Conservation (phyloP, 306 rosid genomes). For the Hippophae gyantsensis region DNA sequence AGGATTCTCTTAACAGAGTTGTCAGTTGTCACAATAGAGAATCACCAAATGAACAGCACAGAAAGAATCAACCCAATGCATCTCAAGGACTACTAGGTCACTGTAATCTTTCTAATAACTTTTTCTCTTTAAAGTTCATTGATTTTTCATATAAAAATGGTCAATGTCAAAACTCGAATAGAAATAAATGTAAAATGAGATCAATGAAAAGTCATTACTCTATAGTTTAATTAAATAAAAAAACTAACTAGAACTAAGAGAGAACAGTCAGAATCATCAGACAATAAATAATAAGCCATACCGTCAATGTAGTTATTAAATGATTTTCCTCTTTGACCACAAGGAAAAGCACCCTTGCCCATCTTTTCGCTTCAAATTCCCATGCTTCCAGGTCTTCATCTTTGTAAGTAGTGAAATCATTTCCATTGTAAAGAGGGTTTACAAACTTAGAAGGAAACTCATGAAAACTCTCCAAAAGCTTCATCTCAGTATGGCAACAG, state of each 20-base stretch:
- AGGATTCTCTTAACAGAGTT: too few relatives aligned
- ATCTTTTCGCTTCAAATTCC: constrained; percentile 76
- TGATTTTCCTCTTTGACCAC: constrained; percentile 46
- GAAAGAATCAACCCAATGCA: too few relatives aligned
- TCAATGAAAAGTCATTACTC: too few relatives aligned
- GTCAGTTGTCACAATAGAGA: too few relatives aligned
- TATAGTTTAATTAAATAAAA: too few relatives aligned
- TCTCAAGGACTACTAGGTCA: too few relatives aligned
- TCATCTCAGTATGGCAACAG: constrained; percentile 38
- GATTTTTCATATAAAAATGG: too few relatives aligned
- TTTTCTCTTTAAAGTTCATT: too few relatives aligned
- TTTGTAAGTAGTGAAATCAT: constrained; percentile 39
- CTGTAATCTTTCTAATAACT: too few relatives aligned
- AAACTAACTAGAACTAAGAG: background rate
- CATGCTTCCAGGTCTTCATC: constrained; percentile 80
- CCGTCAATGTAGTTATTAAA: constrained; percentile 53
- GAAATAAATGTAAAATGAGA: too few relatives aligned
- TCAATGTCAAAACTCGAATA: too few relatives aligned
- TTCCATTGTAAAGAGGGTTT: constrained; percentile 17
- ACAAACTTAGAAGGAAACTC: constrained; percentile 60
- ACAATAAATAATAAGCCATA: constrained; percentile 23
- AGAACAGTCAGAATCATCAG: constrained; percentile 1
- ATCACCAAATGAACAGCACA: too few relatives aligned
- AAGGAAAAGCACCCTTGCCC: constrained; percentile 85
- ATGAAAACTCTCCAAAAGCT: constrained; percentile 49